phyloP scores from a whole-genome alignment of 163 green algal species.

The Scenedesmus sp. region DNA sequence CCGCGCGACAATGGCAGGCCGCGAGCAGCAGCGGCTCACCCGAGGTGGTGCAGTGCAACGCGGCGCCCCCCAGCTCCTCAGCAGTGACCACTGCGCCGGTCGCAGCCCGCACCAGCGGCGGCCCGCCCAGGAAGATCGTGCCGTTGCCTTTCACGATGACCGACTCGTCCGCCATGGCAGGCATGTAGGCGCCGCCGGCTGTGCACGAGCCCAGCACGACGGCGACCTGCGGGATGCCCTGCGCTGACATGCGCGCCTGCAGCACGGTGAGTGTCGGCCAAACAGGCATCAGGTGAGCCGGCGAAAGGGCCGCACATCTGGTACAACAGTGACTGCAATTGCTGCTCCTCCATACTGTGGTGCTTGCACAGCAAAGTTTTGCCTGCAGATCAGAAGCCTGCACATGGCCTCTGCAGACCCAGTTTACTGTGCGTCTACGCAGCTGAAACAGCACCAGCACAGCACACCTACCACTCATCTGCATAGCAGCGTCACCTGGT shows the following conservation, averaged over 20 bases:
- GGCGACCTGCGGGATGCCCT: constrained; percentile 91
- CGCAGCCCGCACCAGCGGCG: constrained; percentile 94
- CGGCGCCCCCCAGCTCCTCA: constrained; percentile 92
- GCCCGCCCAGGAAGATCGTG: constrained; percentile 95
- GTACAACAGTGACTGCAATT: too few relatives aligned
- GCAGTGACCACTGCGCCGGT: constrained; percentile 93
- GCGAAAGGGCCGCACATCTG: neutral
- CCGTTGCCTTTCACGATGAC: constrained; percentile 92
- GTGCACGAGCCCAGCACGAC: constrained; percentile 96
- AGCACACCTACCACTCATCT: neutral
- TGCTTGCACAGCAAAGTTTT: too few relatives aligned
- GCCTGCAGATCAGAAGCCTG: too few relatives aligned
- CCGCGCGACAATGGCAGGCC: too few relatives aligned
- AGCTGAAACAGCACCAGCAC: neutral
- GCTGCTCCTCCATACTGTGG: too few relatives aligned
- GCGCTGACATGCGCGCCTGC: constrained; percentile 87
- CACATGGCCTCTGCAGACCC: too few relatives aligned
- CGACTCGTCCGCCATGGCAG: constrained; percentile 84
- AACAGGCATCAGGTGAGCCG: too few relatives aligned
- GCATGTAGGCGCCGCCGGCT: constrained; percentile 94
- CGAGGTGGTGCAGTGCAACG: constrained; percentile 89
- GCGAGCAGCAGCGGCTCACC: constrained; percentile 42
- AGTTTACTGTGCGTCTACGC: neutral
- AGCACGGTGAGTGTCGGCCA: neutral
- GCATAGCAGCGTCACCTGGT: constrained; percentile 72